Evolutionary conservation across 116 monocot genomes (phyloP).

Genomic region (Phalaenopsis hybrid): DNA sequence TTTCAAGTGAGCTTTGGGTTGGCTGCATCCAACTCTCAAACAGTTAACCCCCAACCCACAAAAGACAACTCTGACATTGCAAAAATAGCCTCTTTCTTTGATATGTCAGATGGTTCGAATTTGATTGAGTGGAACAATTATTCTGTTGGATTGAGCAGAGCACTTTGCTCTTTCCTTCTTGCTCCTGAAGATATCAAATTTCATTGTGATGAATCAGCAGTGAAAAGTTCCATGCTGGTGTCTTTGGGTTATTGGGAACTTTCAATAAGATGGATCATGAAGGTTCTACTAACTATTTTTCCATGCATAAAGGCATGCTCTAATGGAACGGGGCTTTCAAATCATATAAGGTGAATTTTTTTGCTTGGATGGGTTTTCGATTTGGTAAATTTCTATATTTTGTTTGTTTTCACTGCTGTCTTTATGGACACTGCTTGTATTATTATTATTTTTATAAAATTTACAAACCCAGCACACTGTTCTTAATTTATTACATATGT

Average conservation of each 20-base stretch:
- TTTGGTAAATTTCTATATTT: background rate
- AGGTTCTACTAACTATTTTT: constrained; percentile 75
- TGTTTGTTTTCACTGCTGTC: background rate
- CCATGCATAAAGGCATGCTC: constrained; percentile 90
- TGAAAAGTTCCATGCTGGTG: constrained; percentile 36
- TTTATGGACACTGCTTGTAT: background rate
- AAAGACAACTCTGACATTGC: constrained; percentile 15
- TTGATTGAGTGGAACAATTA: constrained; percentile 57
- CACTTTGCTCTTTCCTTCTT: constrained; percentile 89
- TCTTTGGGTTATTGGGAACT: constrained; percentile 83
- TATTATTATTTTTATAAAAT: background rate
- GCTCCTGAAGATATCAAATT: constrained; percentile 50
- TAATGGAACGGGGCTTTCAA: constrained; percentile 49
- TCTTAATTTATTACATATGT: too few relatives aligned
- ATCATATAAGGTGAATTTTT: constrained; percentile 64
- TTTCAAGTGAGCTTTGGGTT: constrained; percentile 18
- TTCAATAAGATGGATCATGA: constrained; percentile 83
- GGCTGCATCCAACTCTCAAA: constrained; percentile 23
- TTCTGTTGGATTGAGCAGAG: constrained; percentile 54
- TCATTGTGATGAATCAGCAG: constrained; percentile 27
- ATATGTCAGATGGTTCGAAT: constrained; percentile 23
- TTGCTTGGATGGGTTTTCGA: background rate
- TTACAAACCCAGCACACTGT: too few relatives aligned
- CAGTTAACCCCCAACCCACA: background rate
- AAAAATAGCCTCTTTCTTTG: background rate